Percentiles rank a stretch among this genome's conserved stretches.
phyloP scores from a whole-genome alignment of 2,329 filamentous ascomycete genomes.

The Colletotrichum spinosum region DNA sequence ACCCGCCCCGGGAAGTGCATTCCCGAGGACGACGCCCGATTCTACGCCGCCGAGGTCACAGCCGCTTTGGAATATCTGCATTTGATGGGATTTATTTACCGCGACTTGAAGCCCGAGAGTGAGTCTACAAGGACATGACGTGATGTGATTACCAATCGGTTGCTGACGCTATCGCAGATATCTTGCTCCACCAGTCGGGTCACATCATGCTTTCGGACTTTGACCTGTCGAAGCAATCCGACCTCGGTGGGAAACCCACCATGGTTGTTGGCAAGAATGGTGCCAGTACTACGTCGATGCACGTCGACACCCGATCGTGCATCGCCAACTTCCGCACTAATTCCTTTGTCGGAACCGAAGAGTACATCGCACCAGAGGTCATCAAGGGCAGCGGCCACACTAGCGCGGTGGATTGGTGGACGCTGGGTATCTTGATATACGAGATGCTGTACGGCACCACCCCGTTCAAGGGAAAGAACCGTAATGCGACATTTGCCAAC shows the following conservation, averaged over 20 bases:
- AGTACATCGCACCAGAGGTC: constrained; percentile 98
- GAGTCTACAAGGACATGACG: constrained; percentile 52
- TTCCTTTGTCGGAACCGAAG: constrained; percentile 97
- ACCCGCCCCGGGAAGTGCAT: constrained; percentile 98
- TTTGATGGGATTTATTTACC: constrained; percentile 99
- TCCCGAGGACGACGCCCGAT: constrained; percentile 93
- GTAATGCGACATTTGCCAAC: constrained; percentile 97
- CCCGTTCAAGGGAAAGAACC: constrained; percentile 99
- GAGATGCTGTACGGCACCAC: constrained; percentile 99
- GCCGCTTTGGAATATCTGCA: constrained; percentile 96
- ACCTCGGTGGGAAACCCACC: constrained; percentile 92
- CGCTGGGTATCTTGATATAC: constrained; percentile 94
- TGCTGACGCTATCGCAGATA: constrained; percentile 69
- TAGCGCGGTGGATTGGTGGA: constrained; percentile 99
- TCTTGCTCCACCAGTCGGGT: constrained; percentile 97
- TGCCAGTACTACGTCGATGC: constrained; percentile 85
- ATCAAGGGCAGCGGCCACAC: constrained; percentile 99
- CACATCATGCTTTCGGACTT: constrained; percentile 99
- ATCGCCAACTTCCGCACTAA: constrained; percentile 99
- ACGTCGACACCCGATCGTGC: constrained; percentile 98
- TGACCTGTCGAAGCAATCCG: constrained; percentile 97
- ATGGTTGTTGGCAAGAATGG: constrained; percentile 97
- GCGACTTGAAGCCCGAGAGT: constrained; percentile 98
- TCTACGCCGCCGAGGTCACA: constrained; percentile 97
- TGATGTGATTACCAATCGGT: constrained; percentile 22